phyloP scores from a whole-genome alignment of 75 land plant species.

The Pseudotsuga menziesii region DNA sequence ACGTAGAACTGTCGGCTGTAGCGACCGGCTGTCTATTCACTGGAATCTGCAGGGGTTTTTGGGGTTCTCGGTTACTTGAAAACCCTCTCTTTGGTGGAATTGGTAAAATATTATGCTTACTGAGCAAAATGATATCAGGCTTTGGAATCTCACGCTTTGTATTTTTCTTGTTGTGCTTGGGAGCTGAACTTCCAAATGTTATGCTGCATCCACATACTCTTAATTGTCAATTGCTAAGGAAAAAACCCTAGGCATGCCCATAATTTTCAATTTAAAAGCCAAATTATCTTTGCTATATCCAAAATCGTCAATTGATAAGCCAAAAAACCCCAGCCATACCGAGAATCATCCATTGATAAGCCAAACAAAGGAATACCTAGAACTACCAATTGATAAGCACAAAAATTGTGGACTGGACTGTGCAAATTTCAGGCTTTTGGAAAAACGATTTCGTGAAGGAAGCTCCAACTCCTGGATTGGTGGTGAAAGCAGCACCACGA shows the following conservation, averaged over 20 bases:
- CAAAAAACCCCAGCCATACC: neutral
- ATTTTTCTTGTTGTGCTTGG: slow-evolving; percentile 14
- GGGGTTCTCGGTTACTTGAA: slow-evolving; percentile 15
- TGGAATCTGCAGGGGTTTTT: slow-evolving; percentile 37
- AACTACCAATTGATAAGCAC: neutral
- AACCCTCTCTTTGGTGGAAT: slow-evolving; percentile 37
- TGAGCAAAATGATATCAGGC: slow-evolving; percentile 12
- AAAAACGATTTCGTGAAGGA: too few species aligned
- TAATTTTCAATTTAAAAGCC: too few species aligned
- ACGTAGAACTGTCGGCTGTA: slow-evolving; percentile 70
- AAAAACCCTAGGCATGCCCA: too few species aligned
- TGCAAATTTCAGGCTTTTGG: too few species aligned
- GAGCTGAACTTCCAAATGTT: slow-evolving; percentile 22
- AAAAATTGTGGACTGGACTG: too few species aligned
- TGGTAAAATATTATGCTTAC: slow-evolving; percentile 20
- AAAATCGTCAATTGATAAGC: neutral
- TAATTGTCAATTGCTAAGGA: too few species aligned
- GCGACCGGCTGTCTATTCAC: slow-evolving; percentile 36
- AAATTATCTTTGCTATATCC: neutral
- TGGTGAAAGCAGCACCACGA: too few species aligned
- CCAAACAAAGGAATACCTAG: neutral
- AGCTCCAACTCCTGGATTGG: too few species aligned
- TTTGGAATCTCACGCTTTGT: slow-evolving; percentile 19
- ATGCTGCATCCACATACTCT: slow-evolving; percentile 8
- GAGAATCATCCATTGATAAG: neutral